phyloP scores from a whole-genome alignment of 305 asterid species.

The Fraxinus albicans region DNA sequence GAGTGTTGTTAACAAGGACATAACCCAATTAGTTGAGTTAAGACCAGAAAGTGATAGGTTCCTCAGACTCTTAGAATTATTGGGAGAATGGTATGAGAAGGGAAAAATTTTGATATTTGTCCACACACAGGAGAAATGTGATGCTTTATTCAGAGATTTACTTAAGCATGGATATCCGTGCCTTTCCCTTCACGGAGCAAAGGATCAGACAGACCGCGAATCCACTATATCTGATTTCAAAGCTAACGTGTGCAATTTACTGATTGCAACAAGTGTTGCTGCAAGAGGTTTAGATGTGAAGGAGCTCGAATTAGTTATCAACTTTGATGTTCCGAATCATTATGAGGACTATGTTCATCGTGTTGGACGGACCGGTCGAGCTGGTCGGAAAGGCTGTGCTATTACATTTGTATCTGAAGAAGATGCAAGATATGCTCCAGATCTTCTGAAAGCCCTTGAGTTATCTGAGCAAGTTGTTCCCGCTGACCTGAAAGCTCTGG shows the following conservation, averaged over 20 bases:
- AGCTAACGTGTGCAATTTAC: slow-evolving; percentile 75
- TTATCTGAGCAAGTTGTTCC: slow-evolving; percentile 92
- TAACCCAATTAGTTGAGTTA: slow-evolving; percentile 83
- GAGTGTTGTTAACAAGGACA: slow-evolving; percentile 98
- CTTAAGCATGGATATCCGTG: slow-evolving; percentile 87
- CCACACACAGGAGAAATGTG: slow-evolving; percentile 93
- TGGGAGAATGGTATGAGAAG: slow-evolving; percentile 95
- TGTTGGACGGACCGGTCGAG: slow-evolving; percentile 97
- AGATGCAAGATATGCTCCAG: slow-evolving; percentile 87
- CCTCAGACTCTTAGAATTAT: slow-evolving; percentile 70
- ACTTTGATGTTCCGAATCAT: slow-evolving; percentile 90
- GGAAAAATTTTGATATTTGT: slow-evolving; percentile 88
- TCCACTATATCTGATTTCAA: slow-evolving; percentile 89
- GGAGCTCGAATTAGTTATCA: slow-evolving; percentile 88
- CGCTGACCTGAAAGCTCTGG: slow-evolving; percentile 77
- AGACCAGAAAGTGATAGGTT: slow-evolving; percentile 91
- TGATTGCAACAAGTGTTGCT: slow-evolving; percentile 91
- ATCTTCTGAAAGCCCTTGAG: slow-evolving; percentile 86
- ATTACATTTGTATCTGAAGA: slow-evolving; percentile 84
- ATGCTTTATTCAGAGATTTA: slow-evolving; percentile 73
- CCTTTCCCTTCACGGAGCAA: slow-evolving; percentile 93
- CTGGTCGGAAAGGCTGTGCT: slow-evolving; percentile 91
- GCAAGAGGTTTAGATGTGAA: slow-evolving; percentile 97
- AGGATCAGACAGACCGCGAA: slow-evolving; percentile 96
- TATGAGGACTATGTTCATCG: slow-evolving; percentile 98